A percentile compares a stretch with the other conserved stretches of the same genome.
Conservation (phyloP, 306 rosid genomes). For the Lotus japonicus region DNA sequence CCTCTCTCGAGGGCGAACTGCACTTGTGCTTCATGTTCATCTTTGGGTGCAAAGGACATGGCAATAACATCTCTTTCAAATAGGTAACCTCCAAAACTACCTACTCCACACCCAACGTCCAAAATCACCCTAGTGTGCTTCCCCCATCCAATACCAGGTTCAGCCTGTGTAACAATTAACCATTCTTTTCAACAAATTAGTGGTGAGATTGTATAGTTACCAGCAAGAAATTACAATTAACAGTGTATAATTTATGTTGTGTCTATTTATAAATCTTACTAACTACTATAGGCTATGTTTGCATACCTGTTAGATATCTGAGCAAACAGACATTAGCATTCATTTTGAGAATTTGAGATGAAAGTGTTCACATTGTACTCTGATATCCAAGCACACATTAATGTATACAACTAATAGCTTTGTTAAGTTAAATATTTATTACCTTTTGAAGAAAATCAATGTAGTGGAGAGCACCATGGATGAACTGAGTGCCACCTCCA, state of each 20-base stretch:
- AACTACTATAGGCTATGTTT: no score
- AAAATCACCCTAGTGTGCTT: conserved; percentile 61
- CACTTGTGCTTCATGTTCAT: conserved; percentile 94
- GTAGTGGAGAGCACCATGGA: conserved; percentile 88
- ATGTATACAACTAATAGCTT: neutral
- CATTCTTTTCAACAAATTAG: neutral
- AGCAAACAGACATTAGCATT: no score
- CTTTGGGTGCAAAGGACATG: conserved; percentile 94
- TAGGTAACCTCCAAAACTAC: conserved; percentile 85
- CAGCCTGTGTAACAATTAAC: conserved; percentile 36
- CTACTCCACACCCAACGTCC: conserved; percentile 97
- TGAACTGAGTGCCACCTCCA: conserved; percentile 94
- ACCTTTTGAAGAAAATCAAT: conserved; percentile 80
- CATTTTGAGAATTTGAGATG: no score
- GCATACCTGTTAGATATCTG: no score
- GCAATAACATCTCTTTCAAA: conserved; percentile 79
- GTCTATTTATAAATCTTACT: no score
- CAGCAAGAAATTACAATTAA: neutral
- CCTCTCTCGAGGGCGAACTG: conserved; percentile 96
- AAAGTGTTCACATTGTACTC: neutral
- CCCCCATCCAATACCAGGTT: conserved; percentile 66
- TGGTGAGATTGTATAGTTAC: no score
- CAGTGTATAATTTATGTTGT: neutral
- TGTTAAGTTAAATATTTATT: neutral
- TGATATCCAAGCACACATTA: no score